phyloP scores from a whole-genome alignment of 2,329 filamentous ascomycete species.

The Xylogone sp. region DNA sequence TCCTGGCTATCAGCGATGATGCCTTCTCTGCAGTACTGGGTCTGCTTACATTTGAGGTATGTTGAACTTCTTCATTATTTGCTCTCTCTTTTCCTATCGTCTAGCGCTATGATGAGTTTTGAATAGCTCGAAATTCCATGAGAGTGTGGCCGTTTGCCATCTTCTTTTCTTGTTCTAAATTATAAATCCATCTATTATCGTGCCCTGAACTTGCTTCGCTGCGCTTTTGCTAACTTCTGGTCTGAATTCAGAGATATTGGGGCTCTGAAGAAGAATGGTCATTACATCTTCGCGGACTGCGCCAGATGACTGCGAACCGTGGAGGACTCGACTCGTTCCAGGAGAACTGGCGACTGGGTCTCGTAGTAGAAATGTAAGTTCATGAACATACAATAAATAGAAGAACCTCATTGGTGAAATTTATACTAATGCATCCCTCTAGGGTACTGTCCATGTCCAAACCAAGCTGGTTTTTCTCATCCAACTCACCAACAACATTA shows the following conservation, averaged over 20 bases:
- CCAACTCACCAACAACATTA: constrained; percentile 11
- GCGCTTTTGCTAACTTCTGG: neutral
- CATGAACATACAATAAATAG: neutral
- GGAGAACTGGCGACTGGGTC: constrained; percentile 24
- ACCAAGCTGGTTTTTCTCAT: constrained; percentile 26
- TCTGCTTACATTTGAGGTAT: constrained; percentile 30
- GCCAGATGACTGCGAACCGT: constrained; percentile 29
- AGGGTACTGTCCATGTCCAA: constrained; percentile 25
- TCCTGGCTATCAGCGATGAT: constrained; percentile 29
- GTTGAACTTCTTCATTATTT: neutral
- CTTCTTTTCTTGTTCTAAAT: no score
- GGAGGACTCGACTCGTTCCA: constrained; percentile 27
- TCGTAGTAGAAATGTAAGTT: constrained; percentile 25
- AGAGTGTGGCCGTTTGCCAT: no score
- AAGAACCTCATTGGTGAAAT: no score
- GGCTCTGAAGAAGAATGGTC: constrained; percentile 29
- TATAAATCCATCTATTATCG: no score
- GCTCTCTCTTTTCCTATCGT: no score
- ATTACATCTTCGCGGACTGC: constrained; percentile 28
- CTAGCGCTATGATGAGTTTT: no score
- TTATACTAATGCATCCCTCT: neutral
- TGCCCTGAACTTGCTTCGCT: no score
- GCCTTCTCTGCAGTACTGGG: constrained; percentile 29
- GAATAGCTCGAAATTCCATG: no score
- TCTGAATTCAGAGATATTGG: constrained; percentile 25